phyloP scores from a whole-genome alignment of 2,329 filamentous ascomycete genomes.

The Penicillium sp. region DNA sequence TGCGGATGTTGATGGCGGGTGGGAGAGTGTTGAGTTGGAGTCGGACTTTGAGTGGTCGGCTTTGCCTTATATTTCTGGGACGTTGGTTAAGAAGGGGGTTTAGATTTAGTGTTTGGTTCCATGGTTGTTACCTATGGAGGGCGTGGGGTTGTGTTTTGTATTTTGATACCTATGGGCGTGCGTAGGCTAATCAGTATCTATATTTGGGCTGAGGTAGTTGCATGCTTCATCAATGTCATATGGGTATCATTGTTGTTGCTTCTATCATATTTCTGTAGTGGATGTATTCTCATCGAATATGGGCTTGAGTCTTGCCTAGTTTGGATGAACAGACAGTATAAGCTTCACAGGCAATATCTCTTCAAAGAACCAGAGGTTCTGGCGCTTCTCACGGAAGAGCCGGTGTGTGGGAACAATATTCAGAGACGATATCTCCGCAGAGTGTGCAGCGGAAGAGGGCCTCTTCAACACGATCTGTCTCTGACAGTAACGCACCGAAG shows the following conservation, averaged over 20 bases:
- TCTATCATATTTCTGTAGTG: neutral
- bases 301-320: neutral
- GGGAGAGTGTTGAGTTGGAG: constrained; percentile 50
- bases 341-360: constrained; percentile 40
- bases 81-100: constrained; percentile 38
- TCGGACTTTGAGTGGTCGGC: constrained; percentile 36
- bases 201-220: neutral
- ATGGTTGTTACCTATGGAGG: neutral
- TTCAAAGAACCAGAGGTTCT: constrained; percentile 46
- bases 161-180: neutral
- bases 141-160: neutral
- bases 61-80: constrained; percentile 43
- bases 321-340: constrained; percentile 28
- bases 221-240: constrained; percentile 6
- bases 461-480: constrained; percentile 39
- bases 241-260: constrained; percentile 20
- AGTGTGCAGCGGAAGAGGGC: constrained; percentile 47
- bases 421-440: constrained; percentile 55
- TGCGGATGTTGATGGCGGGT: constrained; percentile 44
- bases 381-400: constrained; percentile 34
- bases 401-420: constrained; percentile 35
- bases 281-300: neutral
- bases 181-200: neutral
- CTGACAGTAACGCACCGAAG: constrained; percentile 60
- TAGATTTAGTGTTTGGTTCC: neutral